phyloP scores from a whole-genome alignment of 1,284 basidiomycete genomes.

The Trametes polyzona region DNA sequence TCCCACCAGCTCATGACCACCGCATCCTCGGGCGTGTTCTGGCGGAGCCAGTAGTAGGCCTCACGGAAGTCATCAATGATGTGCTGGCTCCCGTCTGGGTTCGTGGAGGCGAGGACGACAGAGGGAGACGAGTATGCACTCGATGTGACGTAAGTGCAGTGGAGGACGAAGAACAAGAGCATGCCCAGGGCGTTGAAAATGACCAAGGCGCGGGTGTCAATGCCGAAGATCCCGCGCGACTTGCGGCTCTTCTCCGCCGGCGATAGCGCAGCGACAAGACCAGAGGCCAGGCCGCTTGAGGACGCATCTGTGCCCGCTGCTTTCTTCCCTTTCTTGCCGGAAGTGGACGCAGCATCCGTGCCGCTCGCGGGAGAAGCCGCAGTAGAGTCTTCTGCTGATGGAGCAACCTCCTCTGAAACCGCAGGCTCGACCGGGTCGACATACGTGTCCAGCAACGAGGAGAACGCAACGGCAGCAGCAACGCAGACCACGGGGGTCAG shows the following conservation, averaged over 20 bases:
- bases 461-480: slow-evolving; percentile 88
- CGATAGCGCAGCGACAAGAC: slow-evolving; percentile 40
- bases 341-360: slow-evolving; percentile 50
- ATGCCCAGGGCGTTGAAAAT: slow-evolving; percentile 80
- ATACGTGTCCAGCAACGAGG: slow-evolving; percentile 88
- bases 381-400: slow-evolving; percentile 32
- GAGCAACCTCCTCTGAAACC: slow-evolving; percentile 36
- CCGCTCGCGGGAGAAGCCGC: slow-evolving; percentile 33
- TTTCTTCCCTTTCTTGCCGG: slow-evolving; percentile 60
- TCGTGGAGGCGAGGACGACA: slow-evolving; percentile 87
- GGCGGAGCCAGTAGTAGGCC: slow-evolving; percentile 99
- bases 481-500: slow-evolving; percentile 94
- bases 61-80: slow-evolving; percentile 99
- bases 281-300: slow-evolving; percentile 44
- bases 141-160: slow-evolving; percentile 97
- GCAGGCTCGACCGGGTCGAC: slow-evolving; percentile 75
- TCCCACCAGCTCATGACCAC: slow-evolving; percentile 99
- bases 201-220: slow-evolving; percentile 84
- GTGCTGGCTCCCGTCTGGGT: slow-evolving; percentile 86
- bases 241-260: slow-evolving; percentile 36
- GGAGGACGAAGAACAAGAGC: slow-evolving; percentile 89
- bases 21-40: slow-evolving; percentile 91
- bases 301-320: slow-evolving; percentile 36
- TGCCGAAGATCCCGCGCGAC: slow-evolving; percentile 74
- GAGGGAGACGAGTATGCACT: slow-evolving; percentile 97